Evolutionary conservation across 345 rosid genomes (phyloP).

Genomic region (Lepidium didymum): DNA sequence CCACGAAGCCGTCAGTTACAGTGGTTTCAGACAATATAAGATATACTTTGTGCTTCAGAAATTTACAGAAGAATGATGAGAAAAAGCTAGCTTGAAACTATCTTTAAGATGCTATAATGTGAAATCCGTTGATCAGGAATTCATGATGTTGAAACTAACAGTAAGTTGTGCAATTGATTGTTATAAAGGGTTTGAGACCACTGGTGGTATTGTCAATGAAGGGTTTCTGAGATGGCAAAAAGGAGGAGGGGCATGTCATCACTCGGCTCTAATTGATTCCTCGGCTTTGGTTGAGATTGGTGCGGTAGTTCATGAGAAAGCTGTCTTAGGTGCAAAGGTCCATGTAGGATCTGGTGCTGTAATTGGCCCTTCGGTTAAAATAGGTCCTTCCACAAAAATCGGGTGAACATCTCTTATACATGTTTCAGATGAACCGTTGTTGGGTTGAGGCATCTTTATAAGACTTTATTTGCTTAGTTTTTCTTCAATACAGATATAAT

Average conservation of each 20-base stretch:
- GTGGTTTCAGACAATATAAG: not conserved
- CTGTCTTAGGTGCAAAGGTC: conserved; percentile 46
- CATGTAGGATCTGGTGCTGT: conserved; percentile 57
- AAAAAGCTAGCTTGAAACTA: not conserved
- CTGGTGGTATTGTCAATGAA: not conserved
- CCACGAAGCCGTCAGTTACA: not conserved
- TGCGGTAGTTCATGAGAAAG: conserved; percentile 48
- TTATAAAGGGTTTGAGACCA: conserved; percentile 23
- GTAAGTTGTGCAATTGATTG: not conserved
- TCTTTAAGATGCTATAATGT: not conserved
- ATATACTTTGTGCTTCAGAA: not conserved
- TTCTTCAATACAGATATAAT: conserved; percentile 42
- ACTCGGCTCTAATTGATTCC: conserved; percentile 46
- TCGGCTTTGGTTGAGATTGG: conserved; percentile 51
- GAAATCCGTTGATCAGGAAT: not conserved
- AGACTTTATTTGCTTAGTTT: not conserved
- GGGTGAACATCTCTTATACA: conserved; percentile 32
- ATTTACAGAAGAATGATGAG: not conserved
- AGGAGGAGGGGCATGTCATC: conserved; percentile 61
- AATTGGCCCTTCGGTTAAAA: conserved; percentile 50
- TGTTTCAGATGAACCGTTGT: not conserved
- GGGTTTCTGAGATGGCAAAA: conserved; percentile 45
- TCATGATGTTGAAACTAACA: not conserved
- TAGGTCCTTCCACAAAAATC: conserved; percentile 46
- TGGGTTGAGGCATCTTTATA: not conserved